phyloP scores from a whole-genome alignment of 2,329 filamentous ascomycete species.

The Pseudogymnoascus sp. region DNA sequence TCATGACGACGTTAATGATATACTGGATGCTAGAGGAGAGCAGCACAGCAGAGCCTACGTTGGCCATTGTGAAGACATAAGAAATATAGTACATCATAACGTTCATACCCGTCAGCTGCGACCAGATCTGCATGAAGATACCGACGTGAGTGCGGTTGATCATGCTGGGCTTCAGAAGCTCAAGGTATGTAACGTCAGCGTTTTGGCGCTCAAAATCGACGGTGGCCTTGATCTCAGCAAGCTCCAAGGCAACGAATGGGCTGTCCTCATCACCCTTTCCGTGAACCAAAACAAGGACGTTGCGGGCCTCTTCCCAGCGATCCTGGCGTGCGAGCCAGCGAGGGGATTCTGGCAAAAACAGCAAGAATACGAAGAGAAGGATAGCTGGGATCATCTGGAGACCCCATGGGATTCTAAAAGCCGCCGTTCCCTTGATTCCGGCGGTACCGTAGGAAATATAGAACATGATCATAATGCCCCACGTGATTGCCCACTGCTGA shows the following conservation, averaged over 20 bases:
- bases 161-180: conserved; percentile 67
- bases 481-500: conserved; percentile 67
- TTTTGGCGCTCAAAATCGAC: conserved; percentile 66
- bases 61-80: conserved; percentile 59
- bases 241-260: conserved; percentile 58
- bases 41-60: conserved; percentile 44
- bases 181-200: conserved; percentile 59
- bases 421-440: conserved; percentile 46
- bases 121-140: conserved; percentile 67
- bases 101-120: conserved; percentile 69
- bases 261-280: conserved; percentile 55
- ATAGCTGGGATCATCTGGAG: conserved; percentile 54
- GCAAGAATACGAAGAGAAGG: conserved; percentile 48
- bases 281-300: conserved; percentile 40
- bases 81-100: conserved; percentile 64
- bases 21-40: conserved; percentile 63
- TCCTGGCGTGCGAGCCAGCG: conserved; percentile 56
- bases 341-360: conserved; percentile 53
- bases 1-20: conserved; percentile 74
- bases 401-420: conserved; percentile 58
- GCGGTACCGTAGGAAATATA: conserved; percentile 58
- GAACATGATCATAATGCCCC: conserved; percentile 63
- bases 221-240: conserved; percentile 64
- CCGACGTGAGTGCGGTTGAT: conserved; percentile 65
- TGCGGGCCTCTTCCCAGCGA: conserved; percentile 45